A percentile compares a stretch with the other conserved stretches of the same genome.
Conservation (phyloP, 495 filamentous ascomycete genomes). For the Aspergillus homomorphus region DNA sequence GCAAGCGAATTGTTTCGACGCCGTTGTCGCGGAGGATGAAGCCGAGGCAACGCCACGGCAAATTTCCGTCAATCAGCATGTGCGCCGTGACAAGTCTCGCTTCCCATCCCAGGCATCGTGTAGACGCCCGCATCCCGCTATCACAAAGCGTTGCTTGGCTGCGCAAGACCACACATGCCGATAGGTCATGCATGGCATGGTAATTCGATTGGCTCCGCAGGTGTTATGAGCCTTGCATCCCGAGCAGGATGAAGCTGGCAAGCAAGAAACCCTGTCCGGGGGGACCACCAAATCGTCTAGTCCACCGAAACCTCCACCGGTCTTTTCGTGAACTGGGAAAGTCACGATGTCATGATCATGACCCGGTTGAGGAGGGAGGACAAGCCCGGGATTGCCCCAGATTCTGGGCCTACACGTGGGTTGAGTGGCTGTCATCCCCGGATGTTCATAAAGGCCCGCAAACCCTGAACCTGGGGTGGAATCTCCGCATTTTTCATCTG, state of each 20-base stretch:
- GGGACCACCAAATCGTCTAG: neutral
- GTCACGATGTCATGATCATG: neutral
- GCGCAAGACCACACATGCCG: neutral
- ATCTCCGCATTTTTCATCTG: constrained; percentile 19
- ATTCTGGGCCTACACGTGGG: constrained; percentile 8
- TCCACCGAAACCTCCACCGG: neutral
- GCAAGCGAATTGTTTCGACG: constrained; percentile 9
- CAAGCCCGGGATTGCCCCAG: neutral
- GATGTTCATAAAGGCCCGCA: constrained; percentile 21
- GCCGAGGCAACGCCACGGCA: constrained; percentile 17
- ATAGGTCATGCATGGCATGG: constrained; percentile 7
- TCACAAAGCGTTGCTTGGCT: constrained; percentile 14
- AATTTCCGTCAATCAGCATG: constrained; percentile 39
- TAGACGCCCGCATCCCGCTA: constrained; percentile 14
- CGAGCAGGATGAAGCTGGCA: neutral
- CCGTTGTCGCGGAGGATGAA: constrained; percentile 16
- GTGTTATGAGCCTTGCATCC: neutral
- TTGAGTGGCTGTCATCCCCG: constrained; percentile 18
- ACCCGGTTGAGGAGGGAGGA: neutral
- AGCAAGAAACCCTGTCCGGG: neutral
- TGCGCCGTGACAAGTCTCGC: constrained; percentile 1
- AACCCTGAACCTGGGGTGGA: constrained; percentile 17
- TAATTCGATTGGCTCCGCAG: constrained; percentile 2
- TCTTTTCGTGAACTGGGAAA: constrained; percentile 1
- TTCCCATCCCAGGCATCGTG: constrained; percentile 4